phyloP scores from a whole-genome alignment of 306 rosid genomes.

The Datisca glomerata region DNA sequence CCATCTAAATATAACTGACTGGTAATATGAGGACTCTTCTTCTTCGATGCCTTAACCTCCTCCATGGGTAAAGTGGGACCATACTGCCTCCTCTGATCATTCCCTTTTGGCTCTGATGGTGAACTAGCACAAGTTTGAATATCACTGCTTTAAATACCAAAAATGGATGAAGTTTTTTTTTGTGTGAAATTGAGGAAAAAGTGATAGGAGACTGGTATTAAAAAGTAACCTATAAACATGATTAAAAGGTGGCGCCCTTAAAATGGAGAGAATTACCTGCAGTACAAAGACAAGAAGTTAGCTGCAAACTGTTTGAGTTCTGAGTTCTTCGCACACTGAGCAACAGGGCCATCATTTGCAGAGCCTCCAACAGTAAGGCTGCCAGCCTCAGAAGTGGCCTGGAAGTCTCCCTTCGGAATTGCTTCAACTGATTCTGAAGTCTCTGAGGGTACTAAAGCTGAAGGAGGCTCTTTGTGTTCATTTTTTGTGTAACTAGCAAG shows the following conservation, averaged over 20 bases:
- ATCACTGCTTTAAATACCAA: conserved; percentile 25
- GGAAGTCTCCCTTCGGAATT: conserved; percentile 8
- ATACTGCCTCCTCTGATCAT: conserved; percentile 29
- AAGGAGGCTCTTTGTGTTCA: conserved; percentile 21
- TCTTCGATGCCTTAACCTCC: conserved; percentile 20
- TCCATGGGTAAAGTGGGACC: conserved; percentile 19
- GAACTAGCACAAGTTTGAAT: conserved; percentile 23
- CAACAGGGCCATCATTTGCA: conserved; percentile 18
- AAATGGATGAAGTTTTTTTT: not conserved
- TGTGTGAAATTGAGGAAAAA: not conserved
- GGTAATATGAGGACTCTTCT: conserved; percentile 24
- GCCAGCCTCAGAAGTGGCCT: conserved; percentile 10
- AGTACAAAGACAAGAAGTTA: conserved; percentile 60
- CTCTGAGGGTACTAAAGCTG: conserved; percentile 9
- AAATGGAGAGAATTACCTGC: conserved; percentile 36
- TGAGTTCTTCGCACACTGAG: conserved; percentile 16
- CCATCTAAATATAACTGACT: conserved; percentile 20
- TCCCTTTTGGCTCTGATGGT: conserved; percentile 29
- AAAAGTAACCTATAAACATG: not conserved
- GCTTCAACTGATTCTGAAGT: conserved; percentile 13
- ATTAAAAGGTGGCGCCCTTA: not conserved
- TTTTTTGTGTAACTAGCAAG: conserved; percentile 24
- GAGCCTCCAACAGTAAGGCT: conserved; percentile 18
- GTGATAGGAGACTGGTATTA: not conserved
- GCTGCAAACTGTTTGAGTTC: conserved; percentile 49